Conservation (phyloP, 495 filamentous ascomycete species). For the Pseudotulostoma volvatum region DNA sequence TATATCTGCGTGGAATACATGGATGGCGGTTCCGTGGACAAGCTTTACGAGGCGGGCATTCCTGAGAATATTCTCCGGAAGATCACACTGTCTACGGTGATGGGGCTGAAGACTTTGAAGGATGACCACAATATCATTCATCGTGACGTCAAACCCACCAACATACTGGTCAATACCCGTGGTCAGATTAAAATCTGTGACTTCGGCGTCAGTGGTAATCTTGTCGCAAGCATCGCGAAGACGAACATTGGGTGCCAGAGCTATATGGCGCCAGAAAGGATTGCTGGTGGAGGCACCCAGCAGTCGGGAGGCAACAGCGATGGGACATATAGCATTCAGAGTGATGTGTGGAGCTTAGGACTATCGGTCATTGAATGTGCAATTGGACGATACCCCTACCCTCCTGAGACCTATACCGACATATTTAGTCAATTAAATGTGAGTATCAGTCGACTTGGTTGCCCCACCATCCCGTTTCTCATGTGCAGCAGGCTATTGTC, state of each 20-base stretch:
- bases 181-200: constrained; percentile 98
- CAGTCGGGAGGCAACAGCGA: constrained; percentile 53
- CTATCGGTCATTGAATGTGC: constrained; percentile 94
- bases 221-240: constrained; percentile 94
- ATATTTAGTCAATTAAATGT: constrained; percentile 97
- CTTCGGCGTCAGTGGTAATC: constrained; percentile 91
- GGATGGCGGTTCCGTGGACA: constrained; percentile 98
- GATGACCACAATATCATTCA: constrained; percentile 99
- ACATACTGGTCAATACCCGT: constrained; percentile 77
- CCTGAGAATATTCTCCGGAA: constrained; percentile 81
- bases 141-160: constrained; percentile 95
- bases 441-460: constrained; percentile 28
- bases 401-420: constrained; percentile 94
- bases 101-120: constrained; percentile 84
- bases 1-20: constrained; percentile 99
- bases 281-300: constrained; percentile 69
- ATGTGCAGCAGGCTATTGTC: constrained; percentile 65
- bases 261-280: constrained; percentile 98
- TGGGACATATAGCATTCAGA: constrained; percentile 94
- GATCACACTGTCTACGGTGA: constrained; percentile 76
- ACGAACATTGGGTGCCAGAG: constrained; percentile 99
- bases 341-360: constrained; percentile 94
- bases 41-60: constrained; percentile 84
- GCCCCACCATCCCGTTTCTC: constrained; percentile 1
- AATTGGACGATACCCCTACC: constrained; percentile 89